Base-by-base conservation (phyloP, 2,329 filamentous ascomycete species). In the Cytospora schulzeri region DNA sequence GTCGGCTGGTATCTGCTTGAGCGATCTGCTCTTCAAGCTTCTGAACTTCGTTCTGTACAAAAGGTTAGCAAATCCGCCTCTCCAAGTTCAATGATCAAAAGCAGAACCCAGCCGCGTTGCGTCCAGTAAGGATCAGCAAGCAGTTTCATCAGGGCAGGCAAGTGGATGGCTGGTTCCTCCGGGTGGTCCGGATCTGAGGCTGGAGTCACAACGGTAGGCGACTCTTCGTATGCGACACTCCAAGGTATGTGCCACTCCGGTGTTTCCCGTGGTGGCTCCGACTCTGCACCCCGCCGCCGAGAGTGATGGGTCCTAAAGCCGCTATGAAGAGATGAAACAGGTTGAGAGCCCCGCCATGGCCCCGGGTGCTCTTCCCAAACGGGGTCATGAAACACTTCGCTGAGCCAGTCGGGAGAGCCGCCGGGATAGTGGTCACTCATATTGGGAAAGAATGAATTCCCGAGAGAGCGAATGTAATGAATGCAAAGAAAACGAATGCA, bases 1-100 rank as follows among this genome's bases (percentile, higher is more conserved):
- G 78, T 26, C 75, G 80, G 31, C 84, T 80, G n/a, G 89, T 84
- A 69, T 76, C 80, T 63, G 85, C 80, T 52, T 73, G 71, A 38
- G 79, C 74, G 41, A 96, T 91, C 28, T 90, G 85, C 19, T 77
- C 76, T 60, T 85, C 80, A 14, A 92, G 82, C 5, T 75, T 78
- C n/a, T 75, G 71, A 72, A 85, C 85, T 75, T 92, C 88, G 69
- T 81, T 79, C 86, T 91, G 72, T 66, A 66, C 28, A 26, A 54
- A 33, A 11, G 15, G 45, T 67, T 31, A 67, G 65, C 26, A 22
- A 22, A 38, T 15, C 26, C 33, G 33, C 26, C 57, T 26, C 14
- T 28, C 24, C 7, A n/a, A 14, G 6, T 2, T 19, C 45, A 28
- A 41, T 72, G 61, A 71, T 67, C 57, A 54, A 29, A 58, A 58